Evolutionary conservation across 73 alveolate genomes (phyloP).

Genomic region (Paramecium bursaria): DNA sequence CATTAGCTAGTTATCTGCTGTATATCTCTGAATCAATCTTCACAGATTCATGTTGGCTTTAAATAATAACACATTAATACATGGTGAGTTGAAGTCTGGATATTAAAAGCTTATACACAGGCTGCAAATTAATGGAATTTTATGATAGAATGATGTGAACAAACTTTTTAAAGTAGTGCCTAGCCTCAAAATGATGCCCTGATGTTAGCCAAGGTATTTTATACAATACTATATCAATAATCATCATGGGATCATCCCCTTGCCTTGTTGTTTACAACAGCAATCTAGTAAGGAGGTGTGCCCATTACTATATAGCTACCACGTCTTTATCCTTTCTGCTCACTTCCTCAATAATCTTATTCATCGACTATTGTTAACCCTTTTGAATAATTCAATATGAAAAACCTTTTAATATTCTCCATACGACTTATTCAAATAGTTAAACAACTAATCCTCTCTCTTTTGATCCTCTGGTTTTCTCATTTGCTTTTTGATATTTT

Average conservation of each 20-base stretch:
- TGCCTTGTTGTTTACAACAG: constrained; percentile 9
- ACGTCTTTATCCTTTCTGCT: constrained; percentile 44
- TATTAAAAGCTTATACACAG: constrained; percentile 18
- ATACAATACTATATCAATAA: constrained; percentile 59
- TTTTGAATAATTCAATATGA: neutral
- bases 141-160: constrained; percentile 30
- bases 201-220: constrained; percentile 62
- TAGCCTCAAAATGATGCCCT: constrained; percentile 40
- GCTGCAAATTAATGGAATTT: constrained; percentile 10
- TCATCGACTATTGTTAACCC: constrained; percentile 28
- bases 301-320: constrained; percentile 20
- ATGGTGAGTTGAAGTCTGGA: constrained; percentile 13
- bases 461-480: constrained; percentile 50
- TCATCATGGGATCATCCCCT: constrained; percentile 48
- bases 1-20: too few relatives aligned
- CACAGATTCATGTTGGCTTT: too few relatives aligned
- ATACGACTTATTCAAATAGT: constrained; percentile 23
- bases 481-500: too few relatives aligned
- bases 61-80: too few relatives aligned
- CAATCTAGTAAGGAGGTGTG: constrained; percentile 23
- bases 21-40: too few relatives aligned
- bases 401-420: constrained; percentile 33
- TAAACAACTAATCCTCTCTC: constrained; percentile 28
- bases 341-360: constrained; percentile 49
- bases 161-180: neutral